Conservation (phyloP, 2,329 filamentous ascomycete species). For the Sporothrix protearum region DNA sequence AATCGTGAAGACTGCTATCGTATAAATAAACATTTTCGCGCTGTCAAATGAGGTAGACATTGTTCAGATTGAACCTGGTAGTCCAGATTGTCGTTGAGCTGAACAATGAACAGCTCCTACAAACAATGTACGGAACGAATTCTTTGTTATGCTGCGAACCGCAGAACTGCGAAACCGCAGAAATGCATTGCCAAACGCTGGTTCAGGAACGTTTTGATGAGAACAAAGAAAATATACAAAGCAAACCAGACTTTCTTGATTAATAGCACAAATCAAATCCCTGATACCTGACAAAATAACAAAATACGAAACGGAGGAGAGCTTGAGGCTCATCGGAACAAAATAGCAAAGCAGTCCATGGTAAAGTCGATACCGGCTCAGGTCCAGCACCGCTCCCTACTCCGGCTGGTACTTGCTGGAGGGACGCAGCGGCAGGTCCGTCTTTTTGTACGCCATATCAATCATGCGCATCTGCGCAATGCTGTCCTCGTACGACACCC, state of each 20-base stretch:
- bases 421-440: constrained; percentile 30
- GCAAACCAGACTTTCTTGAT: background rate
- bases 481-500: constrained; percentile 43
- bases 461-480: constrained; percentile 45
- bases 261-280: background rate
- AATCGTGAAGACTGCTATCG: no score
- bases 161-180: background rate
- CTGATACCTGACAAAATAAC: background rate
- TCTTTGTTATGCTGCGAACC: background rate
- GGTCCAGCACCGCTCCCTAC: no score
- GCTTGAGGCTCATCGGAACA: background rate
- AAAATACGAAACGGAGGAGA: background rate
- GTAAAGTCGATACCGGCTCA: no score
- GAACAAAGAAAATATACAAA: background rate
- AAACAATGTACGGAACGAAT: background rate
- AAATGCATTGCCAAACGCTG: background rate
- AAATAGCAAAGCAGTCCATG: background rate
- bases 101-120: background rate
- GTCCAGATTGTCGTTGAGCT: background rate
- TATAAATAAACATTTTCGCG: background rate
- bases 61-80: background rate
- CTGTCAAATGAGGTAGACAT: background rate
- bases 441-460: constrained; percentile 46
- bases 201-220: background rate
- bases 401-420: constrained; percentile 22